Evolutionary conservation across 352 stramenopile genomes (phyloP).

Genomic region (Pythium myriotylum): DNA sequence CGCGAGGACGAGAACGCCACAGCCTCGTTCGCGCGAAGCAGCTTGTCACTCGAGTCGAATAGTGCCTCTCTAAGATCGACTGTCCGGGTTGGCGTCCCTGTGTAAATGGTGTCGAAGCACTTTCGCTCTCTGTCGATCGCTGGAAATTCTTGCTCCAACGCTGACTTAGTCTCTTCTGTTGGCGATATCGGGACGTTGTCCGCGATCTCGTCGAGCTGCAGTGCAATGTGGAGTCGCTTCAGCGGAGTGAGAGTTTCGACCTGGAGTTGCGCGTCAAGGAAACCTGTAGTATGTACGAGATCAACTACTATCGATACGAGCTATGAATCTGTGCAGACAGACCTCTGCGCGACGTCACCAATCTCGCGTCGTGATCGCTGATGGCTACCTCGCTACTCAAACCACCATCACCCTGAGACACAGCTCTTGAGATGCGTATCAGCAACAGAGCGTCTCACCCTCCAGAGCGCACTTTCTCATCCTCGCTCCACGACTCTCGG

Average conservation of each 20-base stretch:
- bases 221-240: slow-evolving; percentile 41
- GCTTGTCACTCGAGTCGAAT: slow-evolving; percentile 29
- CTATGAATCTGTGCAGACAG: too few relatives aligned
- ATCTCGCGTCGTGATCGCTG: too few relatives aligned
- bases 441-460: background rate
- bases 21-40: slow-evolving; percentile 23
- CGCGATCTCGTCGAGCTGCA: slow-evolving; percentile 30
- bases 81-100: slow-evolving; percentile 23
- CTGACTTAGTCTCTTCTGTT: background rate
- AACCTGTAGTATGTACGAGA: slow-evolving; percentile 38
- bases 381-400: too few relatives aligned
- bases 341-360: background rate
- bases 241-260: slow-evolving; percentile 31
- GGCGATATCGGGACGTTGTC: too few relatives aligned
- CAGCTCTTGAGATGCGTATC: background rate
- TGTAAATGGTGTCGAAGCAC: slow-evolving; percentile 58
- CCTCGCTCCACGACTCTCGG: background rate
- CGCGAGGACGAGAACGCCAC: slow-evolving; percentile 57
- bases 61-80: slow-evolving; percentile 34
- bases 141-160: slow-evolving; percentile 2
- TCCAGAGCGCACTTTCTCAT: background rate
- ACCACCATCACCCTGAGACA: background rate
- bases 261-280: slow-evolving; percentile 41
- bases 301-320: too few relatives aligned
- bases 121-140: slow-evolving; percentile 19